Evolutionary conservation across 495 filamentous ascomycete species (phyloP).

Genomic region (Lasiosphaeria hispida): DNA sequence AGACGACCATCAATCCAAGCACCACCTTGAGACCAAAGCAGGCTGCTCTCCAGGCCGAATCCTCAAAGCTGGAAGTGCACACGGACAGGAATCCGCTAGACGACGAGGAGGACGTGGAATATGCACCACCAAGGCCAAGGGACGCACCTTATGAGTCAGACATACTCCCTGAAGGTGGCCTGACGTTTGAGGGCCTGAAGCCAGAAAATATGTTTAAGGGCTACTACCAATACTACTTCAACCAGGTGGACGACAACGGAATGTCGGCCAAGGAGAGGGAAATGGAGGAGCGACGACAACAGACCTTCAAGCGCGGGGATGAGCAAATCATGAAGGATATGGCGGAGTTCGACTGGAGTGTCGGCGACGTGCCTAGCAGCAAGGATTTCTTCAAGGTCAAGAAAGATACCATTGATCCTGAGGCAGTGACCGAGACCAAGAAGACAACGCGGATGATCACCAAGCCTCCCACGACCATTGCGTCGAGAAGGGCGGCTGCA

Average conservation of each 20-base stretch:
- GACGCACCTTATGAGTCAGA: slow-evolving; percentile 76
- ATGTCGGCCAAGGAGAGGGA: slow-evolving; percentile 60
- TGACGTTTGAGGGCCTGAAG: slow-evolving; percentile 49
- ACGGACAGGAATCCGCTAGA: slow-evolving; percentile 33
- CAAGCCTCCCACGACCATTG: slow-evolving; percentile 41
- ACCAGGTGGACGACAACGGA: slow-evolving; percentile 65
- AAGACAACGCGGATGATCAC: slow-evolving; percentile 20
- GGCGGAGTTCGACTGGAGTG: slow-evolving; percentile 53
- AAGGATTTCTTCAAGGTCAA: slow-evolving; percentile 27
- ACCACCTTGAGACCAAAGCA: slow-evolving; percentile 37
- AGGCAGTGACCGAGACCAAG: slow-evolving; percentile 21
- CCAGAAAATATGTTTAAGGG: slow-evolving; percentile 67
- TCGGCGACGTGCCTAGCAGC: slow-evolving; percentile 38
- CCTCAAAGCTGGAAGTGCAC: slow-evolving; percentile 44
- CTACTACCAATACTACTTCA: slow-evolving; percentile 61
- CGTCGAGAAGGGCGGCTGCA: slow-evolving; percentile 39
- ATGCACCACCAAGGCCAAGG: slow-evolving; percentile 44
- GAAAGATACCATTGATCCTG: slow-evolving; percentile 17
- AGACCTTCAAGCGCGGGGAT: slow-evolving; percentile 55
- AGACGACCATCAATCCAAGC: slow-evolving; percentile 38
- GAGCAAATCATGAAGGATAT: slow-evolving; percentile 58
- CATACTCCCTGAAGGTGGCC: slow-evolving; percentile 60
- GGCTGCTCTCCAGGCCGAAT: slow-evolving; percentile 44
- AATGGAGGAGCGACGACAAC: slow-evolving; percentile 54
- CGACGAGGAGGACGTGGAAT: slow-evolving; percentile 61